A percentile compares a stretch with the other conserved stretches of the same genome.
phyloP scores from a whole-genome alignment of 1,284 basidiomycete species.

The Austroboletus niveus region DNA sequence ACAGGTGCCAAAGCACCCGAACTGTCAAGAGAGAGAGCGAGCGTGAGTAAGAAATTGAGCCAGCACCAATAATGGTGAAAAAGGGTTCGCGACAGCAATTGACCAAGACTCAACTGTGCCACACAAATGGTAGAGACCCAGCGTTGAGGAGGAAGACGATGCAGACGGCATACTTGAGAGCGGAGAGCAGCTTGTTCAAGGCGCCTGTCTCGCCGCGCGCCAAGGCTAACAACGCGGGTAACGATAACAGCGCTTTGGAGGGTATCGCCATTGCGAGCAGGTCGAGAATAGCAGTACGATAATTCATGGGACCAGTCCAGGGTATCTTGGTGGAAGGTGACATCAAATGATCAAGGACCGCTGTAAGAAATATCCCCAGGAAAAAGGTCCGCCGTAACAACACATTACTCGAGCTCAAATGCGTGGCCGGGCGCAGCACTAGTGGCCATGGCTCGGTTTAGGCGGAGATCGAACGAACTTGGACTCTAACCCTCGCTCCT shows the following conservation, averaged over 20 bases:
- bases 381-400: no score
- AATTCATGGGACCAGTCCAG: not conserved
- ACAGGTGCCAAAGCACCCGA: constrained; percentile 53
- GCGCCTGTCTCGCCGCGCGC: not conserved
- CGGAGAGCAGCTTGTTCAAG: constrained; percentile 4
- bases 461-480: no score
- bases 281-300: not conserved
- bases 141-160: constrained; percentile 50
- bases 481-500: no score
- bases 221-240: not conserved
- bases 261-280: not conserved
- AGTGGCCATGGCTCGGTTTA: no score
- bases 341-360: no score
- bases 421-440: no score
- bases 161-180: constrained; percentile 35
- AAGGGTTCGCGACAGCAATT: not conserved
- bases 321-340: not conserved
- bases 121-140: constrained; percentile 58
- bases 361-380: no score
- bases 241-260: not conserved
- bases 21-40: constrained; percentile 39
- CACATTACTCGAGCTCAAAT: no score
- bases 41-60: no score
- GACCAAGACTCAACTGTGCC: constrained; percentile 57
- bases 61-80: not conserved